These are phyloP conservation scores for Mycena latifolia DNA, from an alignment of 768 basidiomycete species.

Conservation along the genomic window DNA sequence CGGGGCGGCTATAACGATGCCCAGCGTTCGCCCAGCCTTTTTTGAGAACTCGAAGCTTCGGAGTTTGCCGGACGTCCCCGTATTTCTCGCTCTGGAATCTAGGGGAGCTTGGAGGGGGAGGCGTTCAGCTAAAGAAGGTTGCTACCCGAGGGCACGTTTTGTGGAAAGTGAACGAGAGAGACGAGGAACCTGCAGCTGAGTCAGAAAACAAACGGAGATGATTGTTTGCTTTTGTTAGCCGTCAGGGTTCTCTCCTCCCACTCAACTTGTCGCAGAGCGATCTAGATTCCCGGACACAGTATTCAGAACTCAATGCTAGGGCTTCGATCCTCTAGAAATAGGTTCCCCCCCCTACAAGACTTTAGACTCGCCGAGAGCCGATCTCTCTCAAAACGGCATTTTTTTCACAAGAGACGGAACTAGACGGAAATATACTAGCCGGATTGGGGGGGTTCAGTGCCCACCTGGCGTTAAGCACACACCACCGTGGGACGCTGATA, in stretches of 20 bases:
- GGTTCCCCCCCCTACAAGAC: not conserved
- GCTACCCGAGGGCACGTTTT: not conserved
- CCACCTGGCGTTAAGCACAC: too few relatives aligned
- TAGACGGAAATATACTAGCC: too few relatives aligned
- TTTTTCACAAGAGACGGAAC: slow-evolving; percentile 13
- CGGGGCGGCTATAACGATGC: not conserved
- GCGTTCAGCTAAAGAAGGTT: too few relatives aligned
- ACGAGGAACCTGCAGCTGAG: too few relatives aligned
- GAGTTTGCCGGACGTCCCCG: not conserved
- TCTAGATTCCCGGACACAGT: not conserved
- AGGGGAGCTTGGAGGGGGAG: too few relatives aligned
- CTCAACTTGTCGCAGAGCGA: too few relatives aligned
- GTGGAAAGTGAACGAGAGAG: too few relatives aligned
- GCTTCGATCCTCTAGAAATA: not conserved
- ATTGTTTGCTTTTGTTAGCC: too few relatives aligned
- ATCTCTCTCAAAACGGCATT: not conserved
- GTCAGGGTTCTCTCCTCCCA: too few relatives aligned
- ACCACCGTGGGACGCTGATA: too few relatives aligned
- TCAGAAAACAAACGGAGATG: not conserved
- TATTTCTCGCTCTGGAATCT: not conserved
- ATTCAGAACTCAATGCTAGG: not conserved
- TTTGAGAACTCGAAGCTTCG: slow-evolving; percentile 1
- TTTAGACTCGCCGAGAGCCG: not conserved
- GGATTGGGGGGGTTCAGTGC: too few relatives aligned
- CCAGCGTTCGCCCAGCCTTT: slow-evolving; percentile 2